Evolutionary conservation across 2,329 filamentous ascomycete genomes (phyloP), one percentile per base, ranked within the genome.

Genomic region (Elsinoe australis): DNA sequence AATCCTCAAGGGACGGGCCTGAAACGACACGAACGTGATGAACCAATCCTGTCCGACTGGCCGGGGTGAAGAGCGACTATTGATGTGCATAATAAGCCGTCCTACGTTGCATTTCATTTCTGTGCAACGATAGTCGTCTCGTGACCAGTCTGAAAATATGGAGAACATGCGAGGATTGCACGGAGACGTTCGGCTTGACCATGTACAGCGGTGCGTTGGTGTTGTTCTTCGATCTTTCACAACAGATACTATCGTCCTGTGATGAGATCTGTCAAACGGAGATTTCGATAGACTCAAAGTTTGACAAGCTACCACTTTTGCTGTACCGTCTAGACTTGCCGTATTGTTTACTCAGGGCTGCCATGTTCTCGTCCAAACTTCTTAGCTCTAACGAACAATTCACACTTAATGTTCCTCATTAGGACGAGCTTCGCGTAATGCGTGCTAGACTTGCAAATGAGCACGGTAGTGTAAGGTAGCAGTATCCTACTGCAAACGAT

Each of bases 101-200:
- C 32, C 19, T 35, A 18, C 32, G 32, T 35, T 35, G 15, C 32
- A 35, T 17, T 35, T 18, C 17, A 35, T 35, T 35, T 35, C 32
- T 35, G 32, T 35, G 32, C 32, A 18, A 35, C 14, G 17, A 18
- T 17, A 8, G n/a, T 8, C 6, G 32, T 35, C 32, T 35, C 6
- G 32, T 17, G 32, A 35, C 19, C 6, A n/a, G n/a, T n/a, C n/a
- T n/a, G n/a, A n/a, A 4, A 17, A n/a, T 35, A 35, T 4, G 17
- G 32, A n/a, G n/a, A n/a, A n/a, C n/a, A n/a, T n/a, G n/a, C n/a
- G n/a, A n/a, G n/a, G n/a, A n/a, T n/a, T n/a, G n/a, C n/a, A n/a
- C n/a, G n/a, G n/a, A n/a, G n/a, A n/a, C n/a, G n/a, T n/a, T n/a
- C n/a, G n/a, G n/a, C n/a, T n/a, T n/a, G n/a, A n/a, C n/a, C n/a